phyloP scores from a whole-genome alignment of 805 yeast genomes.

The Teunomyces funiuensis region DNA sequence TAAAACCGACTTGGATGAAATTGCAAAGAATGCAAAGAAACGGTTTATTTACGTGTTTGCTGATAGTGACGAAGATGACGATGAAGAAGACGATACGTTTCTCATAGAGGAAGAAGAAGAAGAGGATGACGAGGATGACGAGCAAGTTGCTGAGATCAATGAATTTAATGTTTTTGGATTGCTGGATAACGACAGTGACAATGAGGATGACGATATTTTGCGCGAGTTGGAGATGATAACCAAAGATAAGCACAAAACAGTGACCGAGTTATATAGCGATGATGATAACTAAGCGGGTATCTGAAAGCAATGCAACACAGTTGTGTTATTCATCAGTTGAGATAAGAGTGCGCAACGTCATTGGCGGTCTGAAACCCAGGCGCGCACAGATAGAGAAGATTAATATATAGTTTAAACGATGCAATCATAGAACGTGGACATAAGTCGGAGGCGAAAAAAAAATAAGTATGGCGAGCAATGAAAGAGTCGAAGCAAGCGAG shows the following conservation, averaged over 20 bases:
- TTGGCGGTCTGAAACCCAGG: not conserved
- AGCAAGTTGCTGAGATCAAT: constrained; percentile 9
- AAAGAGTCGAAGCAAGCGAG: no score
- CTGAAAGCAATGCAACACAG: not conserved
- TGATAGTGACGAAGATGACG: constrained; percentile 14
- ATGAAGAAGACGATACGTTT: constrained; percentile 18
- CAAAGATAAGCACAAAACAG: constrained; percentile 8
- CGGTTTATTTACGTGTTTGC: constrained; percentile 7
- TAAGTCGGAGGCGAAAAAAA: not conserved
- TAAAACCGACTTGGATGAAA: constrained; percentile 14
- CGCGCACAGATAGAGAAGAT: not conserved
- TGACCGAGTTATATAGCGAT: constrained; percentile 8
- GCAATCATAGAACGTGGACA: not conserved
- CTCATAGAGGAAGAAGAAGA: constrained; percentile 18
- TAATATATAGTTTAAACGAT: not conserved
- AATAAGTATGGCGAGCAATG: no score
- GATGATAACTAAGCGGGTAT: constrained; percentile 4
- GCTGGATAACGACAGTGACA: constrained; percentile 14
- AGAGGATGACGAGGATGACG: constrained; percentile 12
- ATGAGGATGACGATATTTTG: constrained; percentile 10
- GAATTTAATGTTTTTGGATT: constrained; percentile 5
- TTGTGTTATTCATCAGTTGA: no score
- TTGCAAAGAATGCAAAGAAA: no score
- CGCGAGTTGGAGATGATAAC: constrained; percentile 10
- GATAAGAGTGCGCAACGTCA: not conserved